A percentile compares a stretch with the other conserved stretches of the same genome.
These are phyloP conservation scores for Botryotinia globosa DNA, from an alignment of 2,329 filamentous ascomycete genomes.

Conservation along the genomic window DNA sequence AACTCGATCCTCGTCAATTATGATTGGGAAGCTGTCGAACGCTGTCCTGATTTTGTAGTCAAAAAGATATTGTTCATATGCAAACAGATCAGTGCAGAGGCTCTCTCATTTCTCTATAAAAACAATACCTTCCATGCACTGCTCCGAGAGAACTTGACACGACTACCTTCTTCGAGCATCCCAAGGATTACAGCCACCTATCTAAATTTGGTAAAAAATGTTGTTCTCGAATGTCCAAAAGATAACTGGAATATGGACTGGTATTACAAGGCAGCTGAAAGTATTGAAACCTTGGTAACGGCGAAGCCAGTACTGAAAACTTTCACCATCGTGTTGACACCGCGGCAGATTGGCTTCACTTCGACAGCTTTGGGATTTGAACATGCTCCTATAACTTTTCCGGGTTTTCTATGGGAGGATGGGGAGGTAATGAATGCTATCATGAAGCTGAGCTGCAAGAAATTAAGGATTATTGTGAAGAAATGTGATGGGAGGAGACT, in stretches of 20 bases:
- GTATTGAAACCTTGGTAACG: constrained; percentile 26
- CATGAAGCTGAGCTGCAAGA: constrained; percentile 26
- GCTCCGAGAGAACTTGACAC: constrained; percentile 21
- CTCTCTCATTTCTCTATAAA: constrained; percentile 30
- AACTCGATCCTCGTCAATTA: constrained; percentile 31
- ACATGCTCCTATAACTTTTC: constrained; percentile 26
- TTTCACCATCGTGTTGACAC: constrained; percentile 30
- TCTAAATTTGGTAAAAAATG: constrained; percentile 25
- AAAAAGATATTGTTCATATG: constrained; percentile 27
- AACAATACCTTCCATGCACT: constrained; percentile 32
- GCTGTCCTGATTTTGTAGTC: constrained; percentile 19
- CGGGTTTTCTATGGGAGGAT: constrained; percentile 29
- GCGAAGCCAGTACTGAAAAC: constrained; percentile 25
- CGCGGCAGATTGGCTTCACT: constrained; percentile 20
- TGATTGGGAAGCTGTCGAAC: constrained; percentile 29
- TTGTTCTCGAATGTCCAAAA: constrained; percentile 28
- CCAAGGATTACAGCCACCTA: constrained; percentile 19
- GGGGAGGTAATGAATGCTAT: constrained; percentile 29
- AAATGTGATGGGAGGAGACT: constrained; percentile 19
- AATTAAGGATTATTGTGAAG: constrained; percentile 32
- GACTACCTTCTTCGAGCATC: not conserved
- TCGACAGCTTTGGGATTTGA: constrained; percentile 25
- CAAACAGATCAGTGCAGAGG: constrained; percentile 31
- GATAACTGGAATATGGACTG: constrained; percentile 27
- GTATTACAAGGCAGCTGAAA: constrained; percentile 25